phyloP scores from a whole-genome alignment of 805 yeast species.

The Kregervanrija fluxuum region DNA sequence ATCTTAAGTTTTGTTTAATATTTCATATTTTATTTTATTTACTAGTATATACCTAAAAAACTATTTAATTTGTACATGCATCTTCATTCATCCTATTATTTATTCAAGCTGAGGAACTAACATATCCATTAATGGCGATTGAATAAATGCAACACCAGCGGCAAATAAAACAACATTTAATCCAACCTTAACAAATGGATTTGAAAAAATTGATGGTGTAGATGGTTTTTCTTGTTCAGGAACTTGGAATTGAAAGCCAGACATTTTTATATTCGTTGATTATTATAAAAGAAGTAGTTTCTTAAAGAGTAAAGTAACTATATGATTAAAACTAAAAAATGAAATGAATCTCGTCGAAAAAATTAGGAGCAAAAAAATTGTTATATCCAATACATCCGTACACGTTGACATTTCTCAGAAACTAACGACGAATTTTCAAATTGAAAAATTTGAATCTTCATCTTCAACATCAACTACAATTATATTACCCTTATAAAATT shows the following conservation, averaged over 20 bases:
- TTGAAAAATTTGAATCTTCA: neutral
- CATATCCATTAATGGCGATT: slow-evolving; percentile 75
- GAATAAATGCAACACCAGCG: slow-evolving; percentile 70
- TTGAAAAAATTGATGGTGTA: slow-evolving; percentile 46
- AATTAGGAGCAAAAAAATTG: neutral
- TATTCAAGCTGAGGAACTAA: slow-evolving; percentile 59
- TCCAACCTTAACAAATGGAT: slow-evolving; percentile 61
- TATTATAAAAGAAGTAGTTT: neutral
- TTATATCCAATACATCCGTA: neutral
- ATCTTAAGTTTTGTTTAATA: too few species aligned
- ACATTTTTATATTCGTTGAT: slow-evolving; percentile 15
- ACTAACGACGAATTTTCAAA: neutral
- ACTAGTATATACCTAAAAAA: too few species aligned
- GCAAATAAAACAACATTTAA: slow-evolving; percentile 59
- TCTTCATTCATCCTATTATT: neutral
- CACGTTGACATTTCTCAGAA: neutral
- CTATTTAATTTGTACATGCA: too few species aligned
- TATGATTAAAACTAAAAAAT: neutral
- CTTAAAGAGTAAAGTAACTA: neutral
- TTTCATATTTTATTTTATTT: too few species aligned
- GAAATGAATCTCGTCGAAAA: neutral
- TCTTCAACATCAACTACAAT: too few species aligned
- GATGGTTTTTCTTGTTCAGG: slow-evolving; percentile 17
- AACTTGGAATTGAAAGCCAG: slow-evolving; percentile 25
- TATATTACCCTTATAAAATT: too few species aligned